A percentile compares a stretch with the other conserved stretches of the same genome.
These are phyloP conservation scores for Trypanosoma conorhini DNA, from an alignment of 208 protist species.

Conservation along the genomic window DNA sequence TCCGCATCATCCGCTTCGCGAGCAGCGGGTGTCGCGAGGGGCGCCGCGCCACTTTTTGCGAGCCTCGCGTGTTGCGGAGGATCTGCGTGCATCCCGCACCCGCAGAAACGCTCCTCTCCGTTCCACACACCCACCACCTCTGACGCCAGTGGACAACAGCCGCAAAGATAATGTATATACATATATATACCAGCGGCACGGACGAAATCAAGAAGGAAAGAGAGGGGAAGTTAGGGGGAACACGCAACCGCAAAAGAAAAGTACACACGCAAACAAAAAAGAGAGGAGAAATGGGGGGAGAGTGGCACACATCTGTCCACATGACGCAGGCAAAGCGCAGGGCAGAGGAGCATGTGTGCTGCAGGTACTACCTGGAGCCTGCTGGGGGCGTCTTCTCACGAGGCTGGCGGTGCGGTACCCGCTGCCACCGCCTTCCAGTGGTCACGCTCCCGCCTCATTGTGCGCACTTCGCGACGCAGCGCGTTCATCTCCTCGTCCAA, in stretches of 20 bases:
- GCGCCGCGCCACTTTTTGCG: not conserved
- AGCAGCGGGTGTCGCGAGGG: not conserved
- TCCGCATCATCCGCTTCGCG: not conserved
- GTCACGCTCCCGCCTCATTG: constrained; percentile 25
- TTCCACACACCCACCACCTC: no score
- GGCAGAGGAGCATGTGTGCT: not conserved
- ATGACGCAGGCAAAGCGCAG: no score
- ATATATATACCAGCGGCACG: no score
- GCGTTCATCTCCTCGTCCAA: constrained; percentile 32
- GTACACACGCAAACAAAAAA: constrained; percentile 1
- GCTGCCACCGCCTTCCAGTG: constrained; percentile 30
- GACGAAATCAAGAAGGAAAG: no score
- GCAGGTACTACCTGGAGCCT: not conserved
- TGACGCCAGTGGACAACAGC: no score
- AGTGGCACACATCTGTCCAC: not conserved
- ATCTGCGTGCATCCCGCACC: no score
- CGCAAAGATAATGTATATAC: no score
- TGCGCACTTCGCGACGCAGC: constrained; percentile 20
- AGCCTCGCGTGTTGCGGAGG: no score
- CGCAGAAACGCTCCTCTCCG: not conserved
- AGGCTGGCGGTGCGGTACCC: not conserved
- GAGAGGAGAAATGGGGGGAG: not conserved
- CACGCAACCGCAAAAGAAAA: not conserved
- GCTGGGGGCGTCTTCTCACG: not conserved
- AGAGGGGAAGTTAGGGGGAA: no score